Evolutionary conservation across 73 alveolate species (phyloP), one percentile per base, ranked within the genome.

Genomic region (Urostyla sp.): DNA sequence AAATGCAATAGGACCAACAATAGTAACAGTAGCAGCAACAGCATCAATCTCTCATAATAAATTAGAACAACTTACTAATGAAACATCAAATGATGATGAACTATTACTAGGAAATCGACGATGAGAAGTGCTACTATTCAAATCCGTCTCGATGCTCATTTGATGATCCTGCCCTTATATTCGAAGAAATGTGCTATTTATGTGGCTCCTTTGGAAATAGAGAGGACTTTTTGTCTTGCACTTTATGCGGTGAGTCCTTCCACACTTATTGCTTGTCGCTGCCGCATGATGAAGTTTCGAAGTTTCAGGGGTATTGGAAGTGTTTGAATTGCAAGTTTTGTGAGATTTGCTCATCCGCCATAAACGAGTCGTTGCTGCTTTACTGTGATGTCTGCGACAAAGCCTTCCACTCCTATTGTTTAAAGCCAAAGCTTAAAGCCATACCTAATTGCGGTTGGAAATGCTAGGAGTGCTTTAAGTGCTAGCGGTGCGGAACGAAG

Each of bases 311-410:
- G 16, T 85, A 85, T 55, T 85, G 93, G 93, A 85, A 75, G 32
- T 85, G 93, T 44, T 58, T 52, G 52, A 85, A 85, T 53, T 85
- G 93, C 53, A 85, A 77, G 45, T 85, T 35, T 67, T 85, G 93
- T 24, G 93, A 85, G 36, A 69, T 40, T 5, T 85, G 93, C 44
- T 54, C 73, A 10, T 28, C 63, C 6, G 93, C 93, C 2, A 69
- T 78, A 18, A 32, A 85, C 51, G 93, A 85, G 30, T 80, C 85
- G 43, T 40, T 73, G 20, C 32, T 85, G 20, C 89, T 85, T 15
- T 85, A 85, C 60, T 85, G 93, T 37, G 93, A 85, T 76, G 87
- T 75, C 15, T 85, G 93, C 51, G 93, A 85, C 43, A 75, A 73
- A 30, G 93, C 93, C 34, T 85, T 49, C 43, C 93, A 85, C 52